Base-by-base conservation (phyloP, 495 filamentous ascomycete genomes). In the Aspergillus diversus region DNA sequence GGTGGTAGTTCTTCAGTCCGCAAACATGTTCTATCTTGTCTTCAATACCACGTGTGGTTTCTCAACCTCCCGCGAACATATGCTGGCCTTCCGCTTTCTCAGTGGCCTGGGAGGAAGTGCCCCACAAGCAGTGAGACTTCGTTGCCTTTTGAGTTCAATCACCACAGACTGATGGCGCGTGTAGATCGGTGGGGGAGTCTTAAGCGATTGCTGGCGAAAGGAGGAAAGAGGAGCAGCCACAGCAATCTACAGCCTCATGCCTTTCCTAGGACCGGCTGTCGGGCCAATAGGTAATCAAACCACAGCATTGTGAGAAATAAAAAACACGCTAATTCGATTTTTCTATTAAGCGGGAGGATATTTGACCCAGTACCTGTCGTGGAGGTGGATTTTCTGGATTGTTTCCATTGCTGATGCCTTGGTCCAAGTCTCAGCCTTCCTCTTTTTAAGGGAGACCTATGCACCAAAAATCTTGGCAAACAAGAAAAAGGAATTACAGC, bases 41-140 rank as follows among this genome's bases (percentile, higher is more conserved):
- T 90, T 84, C 72, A 88, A 84, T 54, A 48, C 84, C 3, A 81
- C 69, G 7, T 87, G 83, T 64, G 86, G 83, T 88, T 43, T 75
- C 83, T 1, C 69, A 71, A 13, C 84, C 73, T 9, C 73, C 67
- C 5, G 70, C 55, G 21, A 27, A 2, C 78, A 85, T 63, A 72
- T 87, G 59, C 71, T 87, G 33, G 80, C 69, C 5, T 85, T 84
- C 65, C 81, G 86, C 0, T 86, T 88, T 60, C 66, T 89, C 1
- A 64, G 80, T 2, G 86, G 86, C 0, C 59, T 86, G 0, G 80
- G 79, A 5, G 83, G 80, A 0, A 73, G 74, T n/a, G 80, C 80
- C 5, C 73, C 83, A 0, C 63, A 84, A 1, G 76, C 78, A 17
- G 64, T 80, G 49, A 72, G 79, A 17, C 72, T 73, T 33, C 67